Evolutionary conservation across 345 rosid species (phyloP), one percentile per base, ranked within the genome.

Genomic region (Syzygium grande): DNA sequence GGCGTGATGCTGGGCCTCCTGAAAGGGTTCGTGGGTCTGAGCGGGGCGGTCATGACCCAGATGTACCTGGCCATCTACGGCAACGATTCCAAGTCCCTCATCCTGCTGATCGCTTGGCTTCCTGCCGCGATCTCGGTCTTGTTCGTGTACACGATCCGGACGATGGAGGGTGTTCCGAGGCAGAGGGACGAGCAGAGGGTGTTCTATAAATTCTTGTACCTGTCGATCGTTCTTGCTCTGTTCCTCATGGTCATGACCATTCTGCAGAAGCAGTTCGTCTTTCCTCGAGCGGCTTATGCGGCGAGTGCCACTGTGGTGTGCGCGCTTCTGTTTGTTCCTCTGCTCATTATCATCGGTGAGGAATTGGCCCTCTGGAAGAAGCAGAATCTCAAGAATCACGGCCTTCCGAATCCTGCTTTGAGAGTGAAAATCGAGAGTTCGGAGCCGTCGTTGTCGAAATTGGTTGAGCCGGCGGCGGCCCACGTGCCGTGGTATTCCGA

Each of bases 21-120:
- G 56, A 97, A 97, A 87, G 99, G 99, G 38, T 96, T 91, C 85
- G 95, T 94, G 8, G 98, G 99, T 25, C 86, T 97, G 29, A 96
- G 99, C 88, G 99, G 98, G 9, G 99, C 98, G 19, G 92, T 97
- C 30, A 87, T 95, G 90, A 97, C 99, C 2, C 99, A 96, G 85
- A 87, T 97, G 87, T 96, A 97, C 90, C 87, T 95, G 73, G 98
- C 99, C 17, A 90, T 96, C 13, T 97, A 97, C 77, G 99, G 98
- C 15, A 89, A 91, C 53, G 98, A 96, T 84, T 93, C 98, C 0
- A 94, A 94, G 84, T 93, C 98, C 85, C 89, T 97, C 54, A 94
- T 97, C 87, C 92, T 97, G 29, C 94, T 96, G 78, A 94, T 95
- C 78, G 98, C 91, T 1, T 97, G 99, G 98, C 91, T 97, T 21